Percentiles rank a stretch among this genome's conserved stretches.
phyloP scores from a whole-genome alignment of 805 yeast genomes.

The Yamadazyma nakazawae region DNA sequence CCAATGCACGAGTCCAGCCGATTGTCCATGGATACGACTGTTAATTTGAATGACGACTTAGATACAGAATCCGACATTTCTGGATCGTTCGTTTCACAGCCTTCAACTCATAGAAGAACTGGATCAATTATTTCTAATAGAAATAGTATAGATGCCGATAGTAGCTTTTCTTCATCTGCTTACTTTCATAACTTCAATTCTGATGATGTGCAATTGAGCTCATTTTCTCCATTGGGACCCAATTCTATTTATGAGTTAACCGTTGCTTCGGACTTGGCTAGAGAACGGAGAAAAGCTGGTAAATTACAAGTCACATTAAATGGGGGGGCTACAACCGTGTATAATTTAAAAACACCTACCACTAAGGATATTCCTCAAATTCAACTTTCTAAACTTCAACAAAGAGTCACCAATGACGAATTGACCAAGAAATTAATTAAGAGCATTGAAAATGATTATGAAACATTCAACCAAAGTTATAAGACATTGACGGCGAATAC shows the following conservation, averaged over 20 bases:
- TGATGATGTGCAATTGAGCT: neutral
- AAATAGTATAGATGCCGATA: slow-evolving; percentile 31
- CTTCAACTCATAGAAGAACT: neutral
- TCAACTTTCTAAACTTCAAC: slow-evolving; percentile 40
- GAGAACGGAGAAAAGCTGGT: slow-evolving; percentile 31
- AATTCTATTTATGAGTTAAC: slow-evolving; percentile 78
- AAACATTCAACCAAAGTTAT: slow-evolving; percentile 36
- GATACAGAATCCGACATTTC: slow-evolving; percentile 15
- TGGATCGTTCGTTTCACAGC: slow-evolving; percentile 12
- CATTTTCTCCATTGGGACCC: slow-evolving; percentile 58
- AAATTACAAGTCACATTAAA: slow-evolving; percentile 34
- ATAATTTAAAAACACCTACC: slow-evolving; percentile 63
- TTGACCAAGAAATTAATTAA: slow-evolving; percentile 19
- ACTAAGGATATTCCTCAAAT: slow-evolving; percentile 82
- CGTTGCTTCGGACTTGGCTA: slow-evolving; percentile 52
- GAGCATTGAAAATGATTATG: slow-evolving; percentile 25
- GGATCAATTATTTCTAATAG: slow-evolving; percentile 18
- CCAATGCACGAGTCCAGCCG: slow-evolving; percentile 8
- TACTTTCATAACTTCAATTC: slow-evolving; percentile 20
- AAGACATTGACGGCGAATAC: slow-evolving; percentile 36
- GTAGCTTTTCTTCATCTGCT: slow-evolving; percentile 26
- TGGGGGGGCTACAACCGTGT: slow-evolving; percentile 42
- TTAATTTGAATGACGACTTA: slow-evolving; percentile 33
- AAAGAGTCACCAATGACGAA: slow-evolving; percentile 22
- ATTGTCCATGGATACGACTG: slow-evolving; percentile 11